Conservation (phyloP, 1,284 basidiomycete species). For the Golubevia sp. region DNA sequence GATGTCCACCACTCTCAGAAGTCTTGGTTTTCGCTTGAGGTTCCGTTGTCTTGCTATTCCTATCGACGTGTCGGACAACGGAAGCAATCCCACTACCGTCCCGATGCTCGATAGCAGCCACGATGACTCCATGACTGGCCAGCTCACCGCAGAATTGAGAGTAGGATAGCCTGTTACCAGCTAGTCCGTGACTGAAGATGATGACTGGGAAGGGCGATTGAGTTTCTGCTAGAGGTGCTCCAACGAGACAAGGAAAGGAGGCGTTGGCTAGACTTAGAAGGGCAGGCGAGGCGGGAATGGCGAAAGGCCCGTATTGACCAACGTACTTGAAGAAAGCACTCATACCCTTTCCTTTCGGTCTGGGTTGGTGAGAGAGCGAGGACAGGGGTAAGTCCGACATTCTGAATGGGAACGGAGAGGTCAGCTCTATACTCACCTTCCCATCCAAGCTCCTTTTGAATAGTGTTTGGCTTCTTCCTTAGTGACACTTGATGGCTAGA, state of each 20-base stretch:
- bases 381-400: no score
- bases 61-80: conserved; percentile 53
- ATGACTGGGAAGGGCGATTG: conserved; percentile 35
- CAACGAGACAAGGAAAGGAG: conserved; percentile 23
- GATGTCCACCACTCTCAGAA: conserved; percentile 33
- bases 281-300: conserved; percentile 28
- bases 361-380: no score
- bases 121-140: conserved; percentile 48
- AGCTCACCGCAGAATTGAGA: conserved; percentile 49
- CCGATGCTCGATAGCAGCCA: conserved; percentile 66
- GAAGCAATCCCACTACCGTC: conserved; percentile 65
- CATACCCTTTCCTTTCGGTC: conserved; percentile 26
- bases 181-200: conserved; percentile 46
- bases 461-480: conserved; percentile 18
- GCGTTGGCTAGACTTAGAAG: conserved; percentile 23
- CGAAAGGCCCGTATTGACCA: conserved; percentile 40
- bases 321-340: conserved; percentile 29
- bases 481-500: conserved; percentile 21
- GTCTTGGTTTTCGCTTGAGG: conserved; percentile 62
- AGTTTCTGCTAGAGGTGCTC: conserved; percentile 26
- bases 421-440: conserved; percentile 8
- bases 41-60: conserved; percentile 57
- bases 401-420: neutral
- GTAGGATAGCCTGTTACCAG: conserved; percentile 44
- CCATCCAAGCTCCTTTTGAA: conserved; percentile 30